Conservation (phyloP, 176 grass and related monocot genomes). For the Aegilops sharonensis region DNA sequence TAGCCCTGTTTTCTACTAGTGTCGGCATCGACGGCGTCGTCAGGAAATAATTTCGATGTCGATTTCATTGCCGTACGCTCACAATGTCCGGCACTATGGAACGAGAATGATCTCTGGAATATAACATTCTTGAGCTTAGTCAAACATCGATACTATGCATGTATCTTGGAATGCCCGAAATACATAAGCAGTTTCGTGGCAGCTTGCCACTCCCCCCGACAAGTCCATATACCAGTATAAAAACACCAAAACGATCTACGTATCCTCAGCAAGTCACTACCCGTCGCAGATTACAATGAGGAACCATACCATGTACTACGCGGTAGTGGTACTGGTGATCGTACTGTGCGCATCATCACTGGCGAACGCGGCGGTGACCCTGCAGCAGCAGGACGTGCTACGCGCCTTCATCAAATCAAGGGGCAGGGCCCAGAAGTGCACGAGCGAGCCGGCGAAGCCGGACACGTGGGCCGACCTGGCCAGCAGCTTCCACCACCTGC, state of each 20-base stretch:
- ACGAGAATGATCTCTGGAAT: not conserved
- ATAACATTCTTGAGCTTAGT: not conserved
- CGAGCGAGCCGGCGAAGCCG: not conserved
- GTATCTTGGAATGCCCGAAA: not conserved
- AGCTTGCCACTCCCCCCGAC: not conserved
- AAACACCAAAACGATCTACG: not conserved
- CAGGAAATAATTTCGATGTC: not conserved
- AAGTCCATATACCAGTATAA: not conserved
- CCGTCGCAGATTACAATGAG: not conserved
- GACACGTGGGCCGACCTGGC: not conserved
- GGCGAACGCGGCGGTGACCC: not conserved
- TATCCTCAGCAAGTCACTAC: not conserved
- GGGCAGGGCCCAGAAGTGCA: not conserved
- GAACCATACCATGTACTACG: not conserved
- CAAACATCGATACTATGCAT: not conserved
- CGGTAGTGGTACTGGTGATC: not conserved
- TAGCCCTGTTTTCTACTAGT: too few species aligned
- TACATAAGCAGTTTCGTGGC: not conserved
- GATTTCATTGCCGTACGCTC: not conserved
- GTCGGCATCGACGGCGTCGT: not conserved
- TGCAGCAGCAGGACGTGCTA: not conserved
- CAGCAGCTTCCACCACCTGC: constrained; percentile 2
- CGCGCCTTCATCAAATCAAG: not conserved
- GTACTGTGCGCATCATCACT: not conserved
- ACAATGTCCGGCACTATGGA: not conserved